A percentile compares a stretch with the other conserved stretches of the same genome.
These are phyloP conservation scores for Marasmius tenuissimus DNA, from an alignment of 1,284 basidiomycete genomes.

Conservation along the genomic window DNA sequence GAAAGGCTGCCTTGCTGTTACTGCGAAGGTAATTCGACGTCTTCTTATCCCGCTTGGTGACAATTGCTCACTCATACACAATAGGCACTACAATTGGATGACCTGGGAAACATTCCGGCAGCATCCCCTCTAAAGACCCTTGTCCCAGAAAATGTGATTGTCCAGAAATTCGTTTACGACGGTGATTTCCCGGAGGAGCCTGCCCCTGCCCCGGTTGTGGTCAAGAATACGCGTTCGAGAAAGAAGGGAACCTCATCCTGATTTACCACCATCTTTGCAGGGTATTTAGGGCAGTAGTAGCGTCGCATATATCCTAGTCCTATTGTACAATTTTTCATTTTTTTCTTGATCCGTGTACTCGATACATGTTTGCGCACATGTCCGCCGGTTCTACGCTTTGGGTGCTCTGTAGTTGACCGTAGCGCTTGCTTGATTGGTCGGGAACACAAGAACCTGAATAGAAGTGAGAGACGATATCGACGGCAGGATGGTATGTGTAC, in stretches of 20 bases:
- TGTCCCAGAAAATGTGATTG: slow-evolving; percentile 64
- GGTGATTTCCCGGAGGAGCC: slow-evolving; percentile 55
- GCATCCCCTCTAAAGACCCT: slow-evolving; percentile 62
- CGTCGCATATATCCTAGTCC: neutral
- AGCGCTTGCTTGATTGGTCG: slow-evolving; percentile 79
- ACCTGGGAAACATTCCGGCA: slow-evolving; percentile 73
- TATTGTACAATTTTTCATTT: neutral
- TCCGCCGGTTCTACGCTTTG: slow-evolving; percentile 22
- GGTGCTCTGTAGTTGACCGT: slow-evolving; percentile 56
- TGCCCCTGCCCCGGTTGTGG: slow-evolving; percentile 30
- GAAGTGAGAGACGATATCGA: neutral
- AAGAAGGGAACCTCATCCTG: slow-evolving; percentile 25
- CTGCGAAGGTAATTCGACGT: slow-evolving; percentile 55
- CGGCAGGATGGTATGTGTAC: neutral
- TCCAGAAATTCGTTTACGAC: slow-evolving; percentile 84
- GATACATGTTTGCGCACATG: slow-evolving; percentile 13
- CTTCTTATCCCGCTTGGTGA: neutral
- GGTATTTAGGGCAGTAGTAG: neutral
- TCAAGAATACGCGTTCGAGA: slow-evolving; percentile 52
- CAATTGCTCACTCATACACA: slow-evolving; percentile 5
- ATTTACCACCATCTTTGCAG: neutral
- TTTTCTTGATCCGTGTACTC: neutral
- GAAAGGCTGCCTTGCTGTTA: slow-evolving; percentile 66
- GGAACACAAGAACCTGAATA: slow-evolving; percentile 60
- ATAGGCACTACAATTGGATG: slow-evolving; percentile 68